phyloP scores from a whole-genome alignment of 257 asterid genomes.

The Solanum corneliomulleri region DNA sequence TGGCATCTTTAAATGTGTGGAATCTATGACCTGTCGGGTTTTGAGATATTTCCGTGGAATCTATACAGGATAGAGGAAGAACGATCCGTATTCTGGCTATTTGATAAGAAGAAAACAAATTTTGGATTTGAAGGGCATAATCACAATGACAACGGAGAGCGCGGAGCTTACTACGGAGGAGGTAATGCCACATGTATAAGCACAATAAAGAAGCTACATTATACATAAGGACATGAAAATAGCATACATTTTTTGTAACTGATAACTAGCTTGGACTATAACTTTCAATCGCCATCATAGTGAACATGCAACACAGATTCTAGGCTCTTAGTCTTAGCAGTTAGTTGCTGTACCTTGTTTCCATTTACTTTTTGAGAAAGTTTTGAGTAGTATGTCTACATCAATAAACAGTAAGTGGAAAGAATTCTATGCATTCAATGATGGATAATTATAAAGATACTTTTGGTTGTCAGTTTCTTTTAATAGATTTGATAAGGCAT shows the following conservation, averaged over 20 bases:
- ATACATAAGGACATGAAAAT: neutral
- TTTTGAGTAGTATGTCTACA: neutral
- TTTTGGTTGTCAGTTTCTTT: neutral
- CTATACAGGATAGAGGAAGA: neutral
- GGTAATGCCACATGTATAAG: slow-evolving; percentile 11
- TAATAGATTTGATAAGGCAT: neutral
- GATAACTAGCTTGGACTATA: neutral
- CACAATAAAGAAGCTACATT: neutral
- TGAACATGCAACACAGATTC: neutral
- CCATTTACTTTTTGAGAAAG: neutral
- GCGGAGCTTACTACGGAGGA: slow-evolving; percentile 52
- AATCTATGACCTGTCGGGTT: neutral
- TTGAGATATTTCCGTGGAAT: neutral
- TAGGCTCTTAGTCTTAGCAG: neutral
- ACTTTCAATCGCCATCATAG: neutral
- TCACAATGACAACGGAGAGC: slow-evolving; percentile 28
- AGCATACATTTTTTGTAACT: neutral
- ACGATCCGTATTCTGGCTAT: neutral
- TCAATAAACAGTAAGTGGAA: neutral
- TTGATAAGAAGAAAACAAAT: neutral
- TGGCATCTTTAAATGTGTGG: neutral
- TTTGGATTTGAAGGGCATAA: slow-evolving; percentile 19
- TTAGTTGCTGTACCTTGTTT: neutral
- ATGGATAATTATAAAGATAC: neutral
- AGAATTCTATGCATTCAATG: neutral